Base-by-base conservation (phyloP, 208 protist species). In the Entamoeba histolytica region DNA sequence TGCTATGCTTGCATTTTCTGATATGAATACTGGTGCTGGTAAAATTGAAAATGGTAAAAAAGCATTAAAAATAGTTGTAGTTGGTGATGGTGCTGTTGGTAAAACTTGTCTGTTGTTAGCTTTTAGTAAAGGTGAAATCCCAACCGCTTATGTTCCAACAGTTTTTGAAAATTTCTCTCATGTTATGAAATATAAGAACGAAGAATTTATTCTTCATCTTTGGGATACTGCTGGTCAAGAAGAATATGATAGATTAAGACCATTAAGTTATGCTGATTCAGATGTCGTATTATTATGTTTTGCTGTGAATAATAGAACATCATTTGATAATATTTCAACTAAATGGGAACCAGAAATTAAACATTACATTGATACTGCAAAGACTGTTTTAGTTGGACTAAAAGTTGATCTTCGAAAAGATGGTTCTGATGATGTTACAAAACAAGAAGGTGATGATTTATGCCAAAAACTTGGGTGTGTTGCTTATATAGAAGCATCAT, bases 231-330 rank as follows among this genome's bases (percentile, higher is more conserved):
- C 93, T 93, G 95, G 95, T 49, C 95, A 95, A 39, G 96, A 96
- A n/a, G n/a, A n/a, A n/a, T n/a, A n/a, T n/a, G n/a, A n/a, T n/a
- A n/a, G n/a, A n/a, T n/a, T n/a, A n/a, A n/a, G 96, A 96, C 95
- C 96, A 52, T 93, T 97, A 4, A 94, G 69, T 69, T 97, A 97
- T 92, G 92, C 95, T 31, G 93, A 93, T 51, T 95, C 96, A 15
- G 91, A 96, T 92, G 94, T 96, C 15, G 96, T 96, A 87, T 78
- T 98, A 1, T 91, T 97, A 44, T 97, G 97, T 95, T 98, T 97
- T 94, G 97, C 96, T 15, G 92, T 97, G 31, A 47, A 57, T 44
- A 57, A 39, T 51, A 95, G 92, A n/a, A 49, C 92, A 14, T 97
- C 96, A 35, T 96, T 96, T 92, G 95, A 96, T 14, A 97, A 97